These are phyloP conservation scores for Saturnispora ahearnii DNA, from an alignment of 805 yeast genomes.

Conservation along the genomic window DNA sequence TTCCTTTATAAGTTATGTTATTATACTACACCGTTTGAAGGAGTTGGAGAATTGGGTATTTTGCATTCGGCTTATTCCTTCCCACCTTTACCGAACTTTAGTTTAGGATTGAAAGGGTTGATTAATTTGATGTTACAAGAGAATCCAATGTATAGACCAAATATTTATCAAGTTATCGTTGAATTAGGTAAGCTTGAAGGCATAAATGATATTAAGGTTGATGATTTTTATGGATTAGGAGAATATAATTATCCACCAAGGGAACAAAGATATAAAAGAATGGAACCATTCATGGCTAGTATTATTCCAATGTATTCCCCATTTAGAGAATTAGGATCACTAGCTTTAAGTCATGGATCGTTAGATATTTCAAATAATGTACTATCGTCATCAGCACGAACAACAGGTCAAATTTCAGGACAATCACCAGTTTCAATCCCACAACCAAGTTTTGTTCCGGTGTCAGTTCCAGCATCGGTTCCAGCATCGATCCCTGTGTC, in stretches of 20 bases:
- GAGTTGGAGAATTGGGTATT: slow-evolving; percentile 77
- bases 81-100: slow-evolving; percentile 59
- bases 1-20: slow-evolving; percentile 84
- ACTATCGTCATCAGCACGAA: no score
- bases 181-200: slow-evolving; percentile 47
- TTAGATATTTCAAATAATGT: no score
- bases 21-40: slow-evolving; percentile 92
- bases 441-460: slow-evolving; percentile 4
- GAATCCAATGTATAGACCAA: slow-evolving; percentile 76
- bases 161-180: slow-evolving; percentile 66
- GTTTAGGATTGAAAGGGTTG: slow-evolving; percentile 64
- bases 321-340: slow-evolving; percentile 21
- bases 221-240: slow-evolving; percentile 35
- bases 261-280: slow-evolving; percentile 21
- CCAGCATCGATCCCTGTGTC: not conserved
- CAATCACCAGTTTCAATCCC: not conserved
- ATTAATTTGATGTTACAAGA: slow-evolving; percentile 75
- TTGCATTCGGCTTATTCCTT: slow-evolving; percentile 75
- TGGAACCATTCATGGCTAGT: slow-evolving; percentile 26
- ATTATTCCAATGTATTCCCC: slow-evolving; percentile 24
- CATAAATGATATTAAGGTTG: slow-evolving; percentile 25
- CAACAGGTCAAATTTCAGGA: not conserved
- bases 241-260: slow-evolving; percentile 22
- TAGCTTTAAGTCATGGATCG: no score
- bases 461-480: slow-evolving; percentile 6